Percentiles rank a stretch among this genome's conserved stretches.
phyloP scores from a whole-genome alignment of 768 basidiomycete species.

The Panellus pusillus region DNA sequence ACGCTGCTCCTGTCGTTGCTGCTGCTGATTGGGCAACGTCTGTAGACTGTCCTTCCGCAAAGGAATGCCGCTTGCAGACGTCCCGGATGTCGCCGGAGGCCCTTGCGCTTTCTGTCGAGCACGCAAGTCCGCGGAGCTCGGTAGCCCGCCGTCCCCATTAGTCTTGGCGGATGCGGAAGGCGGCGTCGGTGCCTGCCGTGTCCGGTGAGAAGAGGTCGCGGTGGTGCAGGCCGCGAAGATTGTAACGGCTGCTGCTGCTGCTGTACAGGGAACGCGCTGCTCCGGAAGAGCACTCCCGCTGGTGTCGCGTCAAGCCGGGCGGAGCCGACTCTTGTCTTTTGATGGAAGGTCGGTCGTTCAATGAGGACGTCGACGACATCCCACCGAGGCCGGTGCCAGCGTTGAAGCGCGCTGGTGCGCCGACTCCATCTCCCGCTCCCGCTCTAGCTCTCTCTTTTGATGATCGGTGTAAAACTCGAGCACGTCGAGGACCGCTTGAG shows the following conservation, averaged over 20 bases:
- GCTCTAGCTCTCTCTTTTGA: slow-evolving; percentile 89
- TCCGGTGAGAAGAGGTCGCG: slow-evolving; percentile 61
- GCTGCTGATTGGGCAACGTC: slow-evolving; percentile 30
- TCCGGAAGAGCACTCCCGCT: too few species aligned
- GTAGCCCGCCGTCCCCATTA: slow-evolving; percentile 56
- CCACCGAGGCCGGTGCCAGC: slow-evolving; percentile 93
- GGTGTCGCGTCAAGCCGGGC: background rate
- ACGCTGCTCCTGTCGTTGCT: slow-evolving; percentile 31
- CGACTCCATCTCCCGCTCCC: slow-evolving; percentile 37
- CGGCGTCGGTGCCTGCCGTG: slow-evolving; percentile 53
- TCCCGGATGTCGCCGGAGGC: slow-evolving; percentile 33
- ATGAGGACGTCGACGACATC: slow-evolving; percentile 34
- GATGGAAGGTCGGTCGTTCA: slow-evolving; percentile 34
- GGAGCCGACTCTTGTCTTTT: slow-evolving; percentile 51
- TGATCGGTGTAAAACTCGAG: slow-evolving; percentile 98
- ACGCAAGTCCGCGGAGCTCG: slow-evolving; percentile 65
- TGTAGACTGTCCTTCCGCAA: slow-evolving; percentile 52
- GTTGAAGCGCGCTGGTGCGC: slow-evolving; percentile 77
- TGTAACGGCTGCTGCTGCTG: slow-evolving; percentile 57
- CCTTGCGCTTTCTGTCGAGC: slow-evolving; percentile 63
- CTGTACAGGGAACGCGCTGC: background rate
- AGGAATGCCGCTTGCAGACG: slow-evolving; percentile 32
- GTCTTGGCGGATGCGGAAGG: slow-evolving; percentile 35
- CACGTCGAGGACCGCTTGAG: slow-evolving; percentile 95
- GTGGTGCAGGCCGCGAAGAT: slow-evolving; percentile 65